A percentile compares a stretch with the other conserved stretches of the same genome.
phyloP scores from a whole-genome alignment of 139 green algal species.

The Chlorella vulgaris region DNA sequence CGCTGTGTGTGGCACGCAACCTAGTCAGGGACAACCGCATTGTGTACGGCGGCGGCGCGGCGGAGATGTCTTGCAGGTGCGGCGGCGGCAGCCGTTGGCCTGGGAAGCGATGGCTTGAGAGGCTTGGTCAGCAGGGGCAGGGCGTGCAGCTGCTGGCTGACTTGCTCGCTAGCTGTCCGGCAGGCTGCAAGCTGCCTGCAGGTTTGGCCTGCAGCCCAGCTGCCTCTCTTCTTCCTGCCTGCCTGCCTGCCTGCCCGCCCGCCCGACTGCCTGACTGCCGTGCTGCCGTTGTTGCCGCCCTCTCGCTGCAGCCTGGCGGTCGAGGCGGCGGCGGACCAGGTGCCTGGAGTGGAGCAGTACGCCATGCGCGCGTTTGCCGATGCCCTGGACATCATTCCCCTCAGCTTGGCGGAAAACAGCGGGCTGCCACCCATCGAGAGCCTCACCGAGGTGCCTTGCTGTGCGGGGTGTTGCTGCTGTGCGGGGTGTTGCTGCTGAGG shows the following conservation, averaged over 20 bases:
- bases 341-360: slow-evolving; percentile 91
- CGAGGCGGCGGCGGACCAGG: slow-evolving; percentile 80
- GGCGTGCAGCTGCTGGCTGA: not conserved
- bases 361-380: slow-evolving; percentile 97
- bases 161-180: too few relatives aligned
- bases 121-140: too few relatives aligned
- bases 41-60: slow-evolving; percentile 95
- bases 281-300: not conserved
- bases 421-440: slow-evolving; percentile 93
- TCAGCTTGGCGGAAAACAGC: slow-evolving; percentile 96
- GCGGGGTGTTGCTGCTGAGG: not conserved
- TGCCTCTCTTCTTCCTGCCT: too few relatives aligned
- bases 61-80: slow-evolving; percentile 94
- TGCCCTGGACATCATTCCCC: slow-evolving; percentile 89
- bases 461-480: not conserved
- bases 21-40: slow-evolving; percentile 96
- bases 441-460: slow-evolving; percentile 81
- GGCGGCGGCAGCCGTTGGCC: slow-evolving; percentile 44
- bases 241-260: too few relatives aligned
- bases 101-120: too few relatives aligned
- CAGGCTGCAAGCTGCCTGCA: too few relatives aligned
- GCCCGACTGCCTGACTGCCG: too few relatives aligned
- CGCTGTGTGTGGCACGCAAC: slow-evolving; percentile 98
- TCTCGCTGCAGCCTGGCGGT: slow-evolving; percentile 84
- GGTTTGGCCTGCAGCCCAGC: too few relatives aligned